Evolutionary conservation across 2,329 filamentous ascomycete genomes (phyloP), one percentile per base, ranked within the genome.

Genomic region (Fusarium sp.): DNA sequence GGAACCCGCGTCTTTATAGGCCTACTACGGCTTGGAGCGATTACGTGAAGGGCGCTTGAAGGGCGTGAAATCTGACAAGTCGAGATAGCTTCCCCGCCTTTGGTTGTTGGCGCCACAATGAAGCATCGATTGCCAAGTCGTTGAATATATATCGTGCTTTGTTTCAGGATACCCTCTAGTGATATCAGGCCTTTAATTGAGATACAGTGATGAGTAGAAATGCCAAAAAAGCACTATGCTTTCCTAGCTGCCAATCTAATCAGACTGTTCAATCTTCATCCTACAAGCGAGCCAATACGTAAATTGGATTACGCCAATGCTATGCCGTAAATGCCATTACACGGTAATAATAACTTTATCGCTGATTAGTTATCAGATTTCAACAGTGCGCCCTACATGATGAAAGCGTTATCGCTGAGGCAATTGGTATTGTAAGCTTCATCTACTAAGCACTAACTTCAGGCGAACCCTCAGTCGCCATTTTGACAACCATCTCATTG

Each of bases 41-140:
- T n/a, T 20, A 48, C 9, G 16, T 35, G 16, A 10, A 38, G 24
- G 45, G 36, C 61, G 22, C 7, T 24, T 22, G 6, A 61, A 68
- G 45, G 65, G 41, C 63, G 53, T 6, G 22, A 30, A 26, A 28
- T 36, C 9, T 38, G 26, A 16, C 20, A 7, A 38, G 31, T 16
- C 22, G 36, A 24, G 20, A 55, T 30, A 13, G 22, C 13, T 68
- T 62, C 64, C 65, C 56, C 65, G 20, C 47, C 28, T 62, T 47
- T 68, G 16, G 26, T 44, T 31, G 38, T 61, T 26, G 10, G n/a
- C 20, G 28, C 31, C 35, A 31, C 22, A 2, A 13, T 24, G 16
- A 45, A 35, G 18, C 31, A 30, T 35, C 24, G 35, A 18, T n/a
- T 20, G 15, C 33, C 39, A 26, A n/a, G 36, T 11, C 22, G 12